Evolutionary conservation across 768 basidiomycete species (phyloP), one percentile per base, ranked within the genome.

Genomic region (Pleurotus ostreatus): DNA sequence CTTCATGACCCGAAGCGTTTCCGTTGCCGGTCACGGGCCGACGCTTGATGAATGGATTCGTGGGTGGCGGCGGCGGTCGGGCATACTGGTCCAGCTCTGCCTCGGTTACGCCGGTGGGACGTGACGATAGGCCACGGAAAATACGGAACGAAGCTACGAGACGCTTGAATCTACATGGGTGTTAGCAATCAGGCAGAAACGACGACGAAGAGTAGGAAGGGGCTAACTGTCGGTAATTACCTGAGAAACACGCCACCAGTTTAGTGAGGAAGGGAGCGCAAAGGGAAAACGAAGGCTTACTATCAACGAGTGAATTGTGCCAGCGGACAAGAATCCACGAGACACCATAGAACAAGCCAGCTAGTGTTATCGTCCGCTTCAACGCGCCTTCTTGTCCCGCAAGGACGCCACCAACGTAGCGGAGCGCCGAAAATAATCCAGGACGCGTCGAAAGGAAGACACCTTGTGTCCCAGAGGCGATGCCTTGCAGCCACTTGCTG

Each of bases 241-340:
- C 74, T 70, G 45, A 2, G n/a, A 15, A 5, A 20, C 30, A 37
- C 25, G 41, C 2, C 58, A 30, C 52, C 0, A 1, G 16, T 46
- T 43, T 25, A 30, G 41, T 46, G 6, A 39, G 44, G 9, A 52
- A 16, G 40, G 11, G n/a, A 20, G 39, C 30, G 12, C 8, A 18
- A 16, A 26, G 8, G 45, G 13, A 18, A 15, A 41, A 12, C 43
- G 30, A 4, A 45, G 13, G 40, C 66, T 65, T 49, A 76, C 76
- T 64, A 60, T 64, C 63, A 12, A 78, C 68, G 41, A 82, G 68
- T 25, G 68, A 51, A 38, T 71, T 72, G 60, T 83, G 80, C 78
- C 79, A 82, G 47, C 68, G 70, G 15, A 74, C 67, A 7, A 81
- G 62, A 15, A 74, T 43, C 59, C 68, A 70, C 5, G 72, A 65